Conservation (phyloP, 768 basidiomycete species). For the Trametes cingulata region DNA sequence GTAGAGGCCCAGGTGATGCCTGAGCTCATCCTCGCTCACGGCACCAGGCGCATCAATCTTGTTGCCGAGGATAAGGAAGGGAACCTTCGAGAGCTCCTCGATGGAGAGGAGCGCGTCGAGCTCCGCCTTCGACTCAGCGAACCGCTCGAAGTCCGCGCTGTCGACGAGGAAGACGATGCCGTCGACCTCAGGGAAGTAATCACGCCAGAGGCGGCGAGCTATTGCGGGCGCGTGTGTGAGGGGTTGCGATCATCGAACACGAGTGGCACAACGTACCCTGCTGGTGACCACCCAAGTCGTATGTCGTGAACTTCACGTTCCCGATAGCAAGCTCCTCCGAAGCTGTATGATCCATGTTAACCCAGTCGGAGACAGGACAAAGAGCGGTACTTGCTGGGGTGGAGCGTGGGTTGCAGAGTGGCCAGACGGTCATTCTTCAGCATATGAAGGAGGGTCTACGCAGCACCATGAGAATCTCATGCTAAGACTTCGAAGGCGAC, state of each 20-base stretch:
- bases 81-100: conserved; percentile 93
- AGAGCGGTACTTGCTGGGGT: conserved; percentile 72
- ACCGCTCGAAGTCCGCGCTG: conserved; percentile 94
- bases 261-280: conserved; percentile 60
- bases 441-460: conserved; percentile 95
- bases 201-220: conserved; percentile 98
- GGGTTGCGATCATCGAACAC: neutral
- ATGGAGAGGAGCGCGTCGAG: conserved; percentile 94
- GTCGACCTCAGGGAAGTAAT: conserved; percentile 99
- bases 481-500: neutral
- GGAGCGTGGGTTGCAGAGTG: conserved; percentile 95
- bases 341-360: conserved; percentile 49
- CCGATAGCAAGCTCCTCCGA: conserved; percentile 99
- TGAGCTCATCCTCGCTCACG: conserved; percentile 95
- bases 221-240: conserved; percentile 4
- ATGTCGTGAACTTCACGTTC: conserved; percentile 98
- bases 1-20: conserved; percentile 92
- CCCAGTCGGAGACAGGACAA: conserved; percentile 10
- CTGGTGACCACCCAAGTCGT: conserved; percentile 96
- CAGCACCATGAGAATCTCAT: neutral
- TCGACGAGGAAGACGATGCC: conserved; percentile 99
- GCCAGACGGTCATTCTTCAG: conserved; percentile 98
- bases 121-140: conserved; percentile 95
- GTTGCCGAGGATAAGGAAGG: conserved; percentile 98
- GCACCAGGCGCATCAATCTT: conserved; percentile 99